A percentile compares a stretch with the other conserved stretches of the same genome.
phyloP scores from a whole-genome alignment of 148 eudicot genomes.

The Camellia granthamiana region DNA sequence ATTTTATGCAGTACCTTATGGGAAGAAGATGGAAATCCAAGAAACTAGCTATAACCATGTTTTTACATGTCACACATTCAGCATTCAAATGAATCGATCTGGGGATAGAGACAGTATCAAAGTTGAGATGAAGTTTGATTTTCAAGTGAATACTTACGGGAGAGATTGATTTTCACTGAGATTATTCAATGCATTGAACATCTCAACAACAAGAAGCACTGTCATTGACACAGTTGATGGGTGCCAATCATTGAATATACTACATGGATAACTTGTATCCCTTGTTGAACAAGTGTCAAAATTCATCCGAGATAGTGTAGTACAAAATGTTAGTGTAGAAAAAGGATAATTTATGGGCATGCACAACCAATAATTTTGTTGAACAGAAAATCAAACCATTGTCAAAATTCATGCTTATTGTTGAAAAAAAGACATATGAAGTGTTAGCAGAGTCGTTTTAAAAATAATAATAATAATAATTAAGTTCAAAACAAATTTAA shows the following conservation, averaged over 20 bases:
- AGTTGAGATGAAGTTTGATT: neutral
- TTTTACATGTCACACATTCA: no score
- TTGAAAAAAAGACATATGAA: neutral
- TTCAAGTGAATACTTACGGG: conserved; percentile 52
- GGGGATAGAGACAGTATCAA: neutral
- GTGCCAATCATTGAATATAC: conserved; percentile 81
- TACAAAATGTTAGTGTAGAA: neutral
- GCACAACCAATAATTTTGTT: neutral
- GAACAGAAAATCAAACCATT: neutral
- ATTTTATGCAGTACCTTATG: neutral
- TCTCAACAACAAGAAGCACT: conserved; percentile 98
- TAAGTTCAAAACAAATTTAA: neutral
- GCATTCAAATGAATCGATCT: no score
- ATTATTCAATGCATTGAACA: conserved; percentile 70
- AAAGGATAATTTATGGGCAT: neutral
- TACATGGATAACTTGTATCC: conserved; percentile 78
- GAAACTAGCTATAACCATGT: no score
- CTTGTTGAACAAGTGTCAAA: conserved; percentile 89
- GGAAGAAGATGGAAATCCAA: neutral
- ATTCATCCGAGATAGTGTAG: conserved; percentile 61
- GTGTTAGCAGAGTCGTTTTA: neutral
- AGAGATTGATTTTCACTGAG: conserved; percentile 69
- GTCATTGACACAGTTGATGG: conserved; percentile 99
- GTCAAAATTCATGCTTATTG: neutral
- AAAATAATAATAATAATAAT: neutral